Conservation (phyloP, 2,329 filamentous ascomycete genomes). For the Epichloe brachyelytri region DNA sequence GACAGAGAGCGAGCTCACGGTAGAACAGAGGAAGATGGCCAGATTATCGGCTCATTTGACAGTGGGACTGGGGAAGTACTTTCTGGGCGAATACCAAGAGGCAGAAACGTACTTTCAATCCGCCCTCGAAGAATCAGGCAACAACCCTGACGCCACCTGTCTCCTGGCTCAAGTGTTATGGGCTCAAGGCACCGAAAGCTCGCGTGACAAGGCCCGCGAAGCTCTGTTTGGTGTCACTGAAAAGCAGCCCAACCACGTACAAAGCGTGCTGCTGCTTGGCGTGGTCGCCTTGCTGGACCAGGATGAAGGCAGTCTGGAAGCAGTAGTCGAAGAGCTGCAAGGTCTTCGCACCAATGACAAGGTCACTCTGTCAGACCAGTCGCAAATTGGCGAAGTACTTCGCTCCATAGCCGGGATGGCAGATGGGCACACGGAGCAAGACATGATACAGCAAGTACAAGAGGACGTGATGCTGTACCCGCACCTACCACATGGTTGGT, state of each 20-base stretch:
- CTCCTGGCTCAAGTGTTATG: conserved; percentile 84
- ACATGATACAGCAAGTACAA: conserved; percentile 52
- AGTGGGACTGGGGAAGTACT: conserved; percentile 71
- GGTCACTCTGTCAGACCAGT: conserved; percentile 50
- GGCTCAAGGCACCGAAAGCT: conserved; percentile 68
- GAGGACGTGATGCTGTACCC: conserved; percentile 73
- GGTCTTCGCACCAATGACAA: conserved; percentile 54
- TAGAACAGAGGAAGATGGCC: conserved; percentile 53
- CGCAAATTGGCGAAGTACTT: conserved; percentile 60
- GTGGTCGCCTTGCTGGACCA: conserved; percentile 71
- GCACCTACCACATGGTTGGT: conserved; percentile 69
- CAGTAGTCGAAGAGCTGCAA: conserved; percentile 67
- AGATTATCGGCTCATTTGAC: conserved; percentile 79
- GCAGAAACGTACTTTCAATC: conserved; percentile 70
- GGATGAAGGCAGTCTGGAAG: conserved; percentile 67
- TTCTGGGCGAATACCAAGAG: conserved; percentile 48
- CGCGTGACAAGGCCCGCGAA: conserved; percentile 63
- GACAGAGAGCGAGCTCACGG: conserved; percentile 50
- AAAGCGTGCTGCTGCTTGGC: conserved; percentile 68
- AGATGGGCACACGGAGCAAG: conserved; percentile 33
- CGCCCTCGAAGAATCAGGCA: conserved; percentile 63
- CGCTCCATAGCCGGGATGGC: conserved; percentile 56
- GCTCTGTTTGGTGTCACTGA: conserved; percentile 73
- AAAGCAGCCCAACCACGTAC: conserved; percentile 59
- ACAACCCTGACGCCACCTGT: conserved; percentile 73